Conservation (phyloP, 805 yeast genomes). For the Starmerella sirachaensis region DNA sequence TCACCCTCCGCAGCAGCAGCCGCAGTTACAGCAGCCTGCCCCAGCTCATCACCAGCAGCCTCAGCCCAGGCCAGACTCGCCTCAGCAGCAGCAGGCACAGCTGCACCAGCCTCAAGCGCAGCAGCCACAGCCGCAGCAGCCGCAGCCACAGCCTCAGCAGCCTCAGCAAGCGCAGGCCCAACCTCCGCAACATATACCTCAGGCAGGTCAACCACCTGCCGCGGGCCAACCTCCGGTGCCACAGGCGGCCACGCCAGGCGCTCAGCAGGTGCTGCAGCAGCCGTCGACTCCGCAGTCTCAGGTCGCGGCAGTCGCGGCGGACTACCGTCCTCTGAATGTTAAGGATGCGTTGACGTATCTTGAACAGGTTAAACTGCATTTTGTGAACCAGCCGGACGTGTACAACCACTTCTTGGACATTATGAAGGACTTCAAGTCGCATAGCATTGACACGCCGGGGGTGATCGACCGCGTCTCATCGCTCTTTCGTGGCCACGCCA, state of each 20-base stretch:
- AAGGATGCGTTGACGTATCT: constrained; percentile 91
- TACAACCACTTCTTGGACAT: constrained; percentile 93
- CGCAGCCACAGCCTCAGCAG: constrained; percentile 10
- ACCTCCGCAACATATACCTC: constrained; percentile 4
- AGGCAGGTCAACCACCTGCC: constrained; percentile 7
- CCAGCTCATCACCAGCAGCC: constrained; percentile 3
- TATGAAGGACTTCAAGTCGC: constrained; percentile 97
- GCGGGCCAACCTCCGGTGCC: constrained; percentile 2
- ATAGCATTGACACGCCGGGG: constrained; percentile 94
- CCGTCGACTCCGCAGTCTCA: neutral
- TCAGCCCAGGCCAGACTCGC: constrained; percentile 1
- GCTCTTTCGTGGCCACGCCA: constrained; percentile 84
- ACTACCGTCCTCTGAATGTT: constrained; percentile 64
- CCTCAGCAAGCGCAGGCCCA: constrained; percentile 7
- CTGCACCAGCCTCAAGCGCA: neutral
- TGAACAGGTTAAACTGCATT: constrained; percentile 91
- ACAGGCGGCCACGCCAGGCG: constrained; percentile 4
- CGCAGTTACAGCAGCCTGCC: neutral
- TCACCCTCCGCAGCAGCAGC: constrained; percentile 1
- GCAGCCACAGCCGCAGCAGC: constrained; percentile 8
- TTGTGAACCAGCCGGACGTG: constrained; percentile 84
- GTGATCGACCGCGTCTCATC: constrained; percentile 92
- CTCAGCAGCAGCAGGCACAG: constrained; percentile 12
- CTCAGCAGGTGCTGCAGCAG: constrained; percentile 20
- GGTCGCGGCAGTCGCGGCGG: constrained; percentile 3